These are phyloP conservation scores for Hortaea werneckii DNA, from an alignment of 2,329 filamentous ascomycete species.

Conservation along the genomic window DNA sequence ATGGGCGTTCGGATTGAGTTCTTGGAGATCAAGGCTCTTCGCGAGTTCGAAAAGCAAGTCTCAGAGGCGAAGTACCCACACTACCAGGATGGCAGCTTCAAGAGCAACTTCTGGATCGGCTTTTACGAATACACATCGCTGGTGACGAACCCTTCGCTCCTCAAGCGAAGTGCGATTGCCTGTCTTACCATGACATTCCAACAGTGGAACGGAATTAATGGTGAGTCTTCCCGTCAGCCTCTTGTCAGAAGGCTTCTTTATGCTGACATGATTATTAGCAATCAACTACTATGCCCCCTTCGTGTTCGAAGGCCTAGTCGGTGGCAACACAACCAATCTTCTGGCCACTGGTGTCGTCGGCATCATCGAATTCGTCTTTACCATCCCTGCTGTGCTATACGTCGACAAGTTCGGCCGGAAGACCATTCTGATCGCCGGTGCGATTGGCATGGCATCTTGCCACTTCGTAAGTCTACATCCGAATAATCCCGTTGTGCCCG, in stretches of 20 bases:
- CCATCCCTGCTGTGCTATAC: constrained; percentile 52
- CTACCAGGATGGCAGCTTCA: constrained; percentile 12
- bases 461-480: constrained; percentile 31
- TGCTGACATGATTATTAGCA: constrained; percentile 12
- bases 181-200: constrained; percentile 36
- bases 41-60: constrained; percentile 62
- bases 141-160: constrained; percentile 54
- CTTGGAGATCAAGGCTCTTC: constrained; percentile 71
- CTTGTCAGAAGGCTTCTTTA: neutral
- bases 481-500: too few species aligned
- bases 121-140: constrained; percentile 24
- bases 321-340: constrained; percentile 41
- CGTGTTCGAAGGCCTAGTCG: constrained; percentile 40
- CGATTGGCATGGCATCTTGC: constrained; percentile 33
- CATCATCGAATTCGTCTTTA: constrained; percentile 59
- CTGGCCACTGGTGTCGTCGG: constrained; percentile 63
- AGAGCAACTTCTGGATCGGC: constrained; percentile 15
- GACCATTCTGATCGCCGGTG: constrained; percentile 28
- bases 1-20: constrained; percentile 63
- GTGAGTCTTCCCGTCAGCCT: neutral
- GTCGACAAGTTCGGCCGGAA: constrained; percentile 45
- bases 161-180: constrained; percentile 54
- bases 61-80: constrained; percentile 57
- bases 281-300: constrained; percentile 40
- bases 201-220: constrained; percentile 34